Evolutionary conservation across 495 filamentous ascomycete genomes (phyloP).

Genomic region (Tuber aestivum): DNA sequence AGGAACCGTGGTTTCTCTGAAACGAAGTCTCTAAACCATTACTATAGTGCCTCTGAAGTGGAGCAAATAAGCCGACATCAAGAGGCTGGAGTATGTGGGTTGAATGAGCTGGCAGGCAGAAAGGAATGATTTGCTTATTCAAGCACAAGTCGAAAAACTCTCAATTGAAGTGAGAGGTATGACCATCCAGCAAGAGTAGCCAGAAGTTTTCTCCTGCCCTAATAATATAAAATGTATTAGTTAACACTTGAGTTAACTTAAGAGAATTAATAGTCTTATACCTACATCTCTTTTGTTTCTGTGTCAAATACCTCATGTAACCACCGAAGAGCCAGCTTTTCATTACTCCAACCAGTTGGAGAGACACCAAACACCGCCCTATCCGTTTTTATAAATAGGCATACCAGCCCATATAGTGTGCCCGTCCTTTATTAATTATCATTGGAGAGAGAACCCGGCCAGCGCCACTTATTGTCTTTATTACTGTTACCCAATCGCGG

Average conservation of each 20-base stretch:
- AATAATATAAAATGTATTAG: neutral
- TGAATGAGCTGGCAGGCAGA: neutral
- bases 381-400: too few relatives aligned
- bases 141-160: neutral
- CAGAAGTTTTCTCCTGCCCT: neutral
- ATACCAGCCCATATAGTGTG: neutral
- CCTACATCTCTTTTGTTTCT: neutral
- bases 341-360: too few relatives aligned
- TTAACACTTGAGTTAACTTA: neutral
- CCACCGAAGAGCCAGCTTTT: too few relatives aligned
- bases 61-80: slow-evolving; percentile 11
- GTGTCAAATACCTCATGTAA: too few relatives aligned
- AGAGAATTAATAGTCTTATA: neutral
- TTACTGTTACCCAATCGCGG: neutral
- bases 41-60: neutral
- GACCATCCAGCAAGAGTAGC: neutral
- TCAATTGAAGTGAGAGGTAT: neutral
- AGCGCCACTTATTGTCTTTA: slow-evolving; percentile 4
- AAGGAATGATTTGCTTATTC: neutral
- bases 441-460: slow-evolving; percentile 6
- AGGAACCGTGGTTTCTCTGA: neutral
- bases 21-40: neutral
- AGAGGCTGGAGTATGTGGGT: slow-evolving; percentile 6
- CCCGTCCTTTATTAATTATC: slow-evolving; percentile 6
- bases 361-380: too few relatives aligned